Percentiles rank a stretch among this genome's conserved stretches.
These are phyloP conservation scores for Yarrowia osloensis DNA, from an alignment of 805 yeast genomes.

Conservation along the genomic window DNA sequence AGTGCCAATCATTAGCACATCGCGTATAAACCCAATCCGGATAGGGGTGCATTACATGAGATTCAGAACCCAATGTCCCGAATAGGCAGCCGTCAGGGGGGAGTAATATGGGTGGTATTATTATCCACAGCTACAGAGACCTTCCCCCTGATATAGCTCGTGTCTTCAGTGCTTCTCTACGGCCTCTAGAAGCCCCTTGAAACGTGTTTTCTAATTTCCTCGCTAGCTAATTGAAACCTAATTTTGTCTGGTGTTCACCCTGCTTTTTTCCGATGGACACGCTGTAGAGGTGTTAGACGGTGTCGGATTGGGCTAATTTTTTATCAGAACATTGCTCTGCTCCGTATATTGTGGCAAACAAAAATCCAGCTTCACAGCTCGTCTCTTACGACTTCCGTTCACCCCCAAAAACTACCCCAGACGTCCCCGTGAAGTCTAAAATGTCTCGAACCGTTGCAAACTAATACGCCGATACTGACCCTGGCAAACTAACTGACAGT, in stretches of 20 bases:
- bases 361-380: too few relatives aligned
- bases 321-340: too few relatives aligned
- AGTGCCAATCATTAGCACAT: conserved; percentile 13
- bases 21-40: conserved; percentile 13
- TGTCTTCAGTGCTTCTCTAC: background rate
- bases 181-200: background rate
- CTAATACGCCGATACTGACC: background rate
- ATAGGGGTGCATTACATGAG: conserved; percentile 22
- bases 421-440: background rate
- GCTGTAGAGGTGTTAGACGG: too few relatives aligned
- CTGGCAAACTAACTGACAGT: background rate
- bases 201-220: background rate
- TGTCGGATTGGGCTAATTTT: too few relatives aligned
- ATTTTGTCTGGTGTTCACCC: too few relatives aligned
- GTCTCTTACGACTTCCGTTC: too few relatives aligned
- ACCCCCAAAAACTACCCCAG: background rate
- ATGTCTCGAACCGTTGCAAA: background rate
- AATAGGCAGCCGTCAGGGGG: background rate
- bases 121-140: too few relatives aligned
- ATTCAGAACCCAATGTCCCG: background rate
- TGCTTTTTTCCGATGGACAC: too few relatives aligned
- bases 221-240: background rate
- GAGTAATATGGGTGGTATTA: background rate
- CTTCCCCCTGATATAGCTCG: background rate
- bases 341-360: too few relatives aligned